Base-by-base conservation (phyloP, 129 eudicot species). In the Glebionis coronaria region DNA sequence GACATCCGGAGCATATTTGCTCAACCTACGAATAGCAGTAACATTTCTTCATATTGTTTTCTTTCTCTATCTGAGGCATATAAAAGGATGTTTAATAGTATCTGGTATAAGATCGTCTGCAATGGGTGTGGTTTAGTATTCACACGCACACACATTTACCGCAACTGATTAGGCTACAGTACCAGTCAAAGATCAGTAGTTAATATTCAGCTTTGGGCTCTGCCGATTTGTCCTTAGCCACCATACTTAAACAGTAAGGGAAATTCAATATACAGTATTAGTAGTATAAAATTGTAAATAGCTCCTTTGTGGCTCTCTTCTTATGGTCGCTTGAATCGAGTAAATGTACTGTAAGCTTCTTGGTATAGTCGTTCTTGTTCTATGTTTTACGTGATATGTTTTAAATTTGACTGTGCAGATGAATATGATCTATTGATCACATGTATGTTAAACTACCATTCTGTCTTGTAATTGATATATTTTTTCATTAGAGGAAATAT, bases 331-430 rank as follows among this genome's bases (percentile, higher is more conserved):
- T 63, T 63, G 15, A 42, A 20, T 44, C 13, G 28, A 19, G 68
- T 63, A 35, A 63, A 44, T 7, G 3, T 20, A 42, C 18, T 12
- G 4, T 35, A 28, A 63, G 68, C 31, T 63, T 63, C 53, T 19
- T 19, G 35, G n/a, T 44, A 44, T 63, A 29, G 35, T 18, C 50
- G 44, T 63, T 63, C 68, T 63, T 63, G 53, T 40, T 63, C 44
- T 29, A 11, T 11, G 53, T 63, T 19, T 4, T 42, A 15, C 52
- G 11, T 15, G 12, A 18, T 18, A 2, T 54, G 60, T 1, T 1
- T 4, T 20, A 20, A 27, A 19, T 9, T 63, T 42, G 31, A 18
- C 12, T 44, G 44, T 63, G 20, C 21, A 19, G 14, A 20, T 21
- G 9, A 25, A 20, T 45, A 64, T 10, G 35, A 64, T 25, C 55